These are phyloP conservation scores for Talaromyces sp. DNA, from an alignment of 2,329 filamentous ascomycete genomes.

Conservation along the genomic window DNA sequence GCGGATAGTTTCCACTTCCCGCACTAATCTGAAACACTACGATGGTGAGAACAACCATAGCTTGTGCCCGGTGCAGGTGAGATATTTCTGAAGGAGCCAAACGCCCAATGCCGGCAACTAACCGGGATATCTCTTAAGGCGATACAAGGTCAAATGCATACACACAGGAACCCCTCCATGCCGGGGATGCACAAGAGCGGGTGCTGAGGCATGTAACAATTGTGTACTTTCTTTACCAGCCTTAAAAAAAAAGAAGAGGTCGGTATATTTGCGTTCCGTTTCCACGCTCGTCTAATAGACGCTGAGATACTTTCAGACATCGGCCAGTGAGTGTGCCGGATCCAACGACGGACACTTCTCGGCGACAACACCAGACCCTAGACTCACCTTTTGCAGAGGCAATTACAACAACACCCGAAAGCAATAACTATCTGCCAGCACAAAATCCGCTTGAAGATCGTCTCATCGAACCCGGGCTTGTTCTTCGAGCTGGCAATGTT, in stretches of 20 bases:
- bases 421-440: not conserved
- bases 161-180: conserved; percentile 24
- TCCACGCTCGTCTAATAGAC: not conserved
- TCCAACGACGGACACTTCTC: not conserved
- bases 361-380: not conserved
- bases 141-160: conserved; percentile 26
- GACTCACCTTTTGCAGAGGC: not conserved
- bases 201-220: conserved; percentile 9
- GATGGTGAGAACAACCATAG: conserved; percentile 2
- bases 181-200: conserved; percentile 22
- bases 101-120: not conserved
- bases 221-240: conserved; percentile 21
- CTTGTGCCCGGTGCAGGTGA: conserved; percentile 4
- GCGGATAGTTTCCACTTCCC: not conserved
- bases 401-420: not conserved
- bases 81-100: not conserved
- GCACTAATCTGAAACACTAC: not conserved
- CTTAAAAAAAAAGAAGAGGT: conserved; percentile 8
- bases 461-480: conserved; percentile 10
- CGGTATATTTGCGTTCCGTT: not conserved
- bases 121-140: conserved; percentile 16
- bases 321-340: not conserved
- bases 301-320: not conserved
- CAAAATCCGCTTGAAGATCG: not conserved
- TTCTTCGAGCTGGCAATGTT: conserved; percentile 20